These are phyloP conservation scores for Obelidium mucronatum DNA, from an alignment of 192 early-diverging fungal species.

Conservation along the genomic window DNA sequence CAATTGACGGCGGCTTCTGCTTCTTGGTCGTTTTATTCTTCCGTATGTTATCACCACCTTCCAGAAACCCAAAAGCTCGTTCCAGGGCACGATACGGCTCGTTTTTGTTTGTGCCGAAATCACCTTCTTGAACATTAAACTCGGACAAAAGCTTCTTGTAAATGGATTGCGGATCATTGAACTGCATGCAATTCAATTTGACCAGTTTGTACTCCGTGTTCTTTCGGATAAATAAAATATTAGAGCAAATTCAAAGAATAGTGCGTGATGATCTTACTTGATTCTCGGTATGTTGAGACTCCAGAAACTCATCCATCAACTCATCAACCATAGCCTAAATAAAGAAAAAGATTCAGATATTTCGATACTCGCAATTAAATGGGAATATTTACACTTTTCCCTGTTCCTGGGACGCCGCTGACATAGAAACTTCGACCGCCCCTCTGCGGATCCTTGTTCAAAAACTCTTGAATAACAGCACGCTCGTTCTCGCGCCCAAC, in stretches of 20 bases:
- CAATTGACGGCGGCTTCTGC: not conserved
- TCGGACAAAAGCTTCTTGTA: constrained; percentile 68
- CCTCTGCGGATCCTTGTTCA: constrained; percentile 53
- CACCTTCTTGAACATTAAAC: constrained; percentile 52
- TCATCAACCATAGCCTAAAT: constrained; percentile 32
- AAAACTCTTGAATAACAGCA: constrained; percentile 58
- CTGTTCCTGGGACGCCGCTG: constrained; percentile 91
- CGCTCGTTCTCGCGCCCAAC: constrained; percentile 73
- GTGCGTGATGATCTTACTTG: too few relatives aligned
- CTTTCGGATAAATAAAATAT: too few relatives aligned
- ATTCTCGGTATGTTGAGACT: too few relatives aligned
- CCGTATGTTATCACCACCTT: constrained; percentile 20
- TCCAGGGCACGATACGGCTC: constrained; percentile 15
- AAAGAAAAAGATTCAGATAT: constrained; percentile 42
- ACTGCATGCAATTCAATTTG: constrained; percentile 87
- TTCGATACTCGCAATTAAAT: constrained; percentile 43
- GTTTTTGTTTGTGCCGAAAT: constrained; percentile 52
- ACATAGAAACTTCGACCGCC: constrained; percentile 68
- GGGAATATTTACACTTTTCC: constrained; percentile 86
- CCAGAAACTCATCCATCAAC: constrained; percentile 45
- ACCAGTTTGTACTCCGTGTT: constrained; percentile 46
- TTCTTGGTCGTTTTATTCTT: not conserved
- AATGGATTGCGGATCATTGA: constrained; percentile 72
- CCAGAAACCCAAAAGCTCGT: constrained; percentile 23
- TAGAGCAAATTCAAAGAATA: too few relatives aligned